Evolutionary conservation across 2,329 filamentous ascomycete genomes (phyloP).

Genomic region (Dryadomyces sulphureus): DNA sequence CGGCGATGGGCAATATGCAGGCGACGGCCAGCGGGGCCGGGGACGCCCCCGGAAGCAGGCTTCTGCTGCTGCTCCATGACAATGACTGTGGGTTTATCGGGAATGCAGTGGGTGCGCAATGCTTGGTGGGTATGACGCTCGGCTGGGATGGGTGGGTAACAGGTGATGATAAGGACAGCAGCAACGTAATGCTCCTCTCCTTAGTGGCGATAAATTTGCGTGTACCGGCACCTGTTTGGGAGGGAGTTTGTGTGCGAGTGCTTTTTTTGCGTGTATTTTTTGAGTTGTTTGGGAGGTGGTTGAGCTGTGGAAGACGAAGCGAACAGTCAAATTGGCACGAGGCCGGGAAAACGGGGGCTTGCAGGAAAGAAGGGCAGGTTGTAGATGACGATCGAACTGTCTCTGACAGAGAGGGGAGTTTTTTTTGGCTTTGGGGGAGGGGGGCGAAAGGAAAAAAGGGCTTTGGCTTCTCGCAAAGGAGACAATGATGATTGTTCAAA

Average conservation of each 20-base stretch:
- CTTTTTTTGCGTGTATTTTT: not conserved
- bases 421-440: not conserved
- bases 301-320: not conserved
- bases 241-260: not conserved
- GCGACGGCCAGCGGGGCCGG: conserved; percentile 70
- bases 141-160: not conserved
- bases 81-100: conserved; percentile 8
- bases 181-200: not conserved
- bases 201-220: not conserved
- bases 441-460: not conserved
- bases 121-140: not conserved
- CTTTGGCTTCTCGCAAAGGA: not conserved
- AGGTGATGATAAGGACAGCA: not conserved
- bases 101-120: not conserved
- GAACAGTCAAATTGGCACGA: not conserved
- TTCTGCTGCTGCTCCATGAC: conserved; percentile 53
- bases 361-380: conserved; percentile 1
- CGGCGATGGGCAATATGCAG: conserved; percentile 95
- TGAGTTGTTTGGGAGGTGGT: not conserved
- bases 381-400: not conserved
- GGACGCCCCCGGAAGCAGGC: conserved; percentile 39
- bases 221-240: not conserved
- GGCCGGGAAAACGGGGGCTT: not conserved
- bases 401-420: not conserved
- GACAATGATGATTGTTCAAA: no score